phyloP scores from a whole-genome alignment of 768 basidiomycete species.

The Calocybe gangraenosa region DNA sequence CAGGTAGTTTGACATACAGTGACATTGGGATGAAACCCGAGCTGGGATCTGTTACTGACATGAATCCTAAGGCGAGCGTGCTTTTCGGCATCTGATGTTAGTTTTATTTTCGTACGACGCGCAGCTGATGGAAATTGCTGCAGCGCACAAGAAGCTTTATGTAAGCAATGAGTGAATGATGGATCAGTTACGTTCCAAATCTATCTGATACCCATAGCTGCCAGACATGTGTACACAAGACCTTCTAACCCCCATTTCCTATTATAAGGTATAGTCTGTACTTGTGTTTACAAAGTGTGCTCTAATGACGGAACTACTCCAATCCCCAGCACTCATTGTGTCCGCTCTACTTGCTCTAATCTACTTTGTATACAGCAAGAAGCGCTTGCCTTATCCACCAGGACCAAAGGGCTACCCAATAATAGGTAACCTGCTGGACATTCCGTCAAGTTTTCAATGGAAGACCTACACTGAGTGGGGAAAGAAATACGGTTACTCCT shows the following conservation, averaged over 20 bases:
- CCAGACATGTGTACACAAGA: neutral
- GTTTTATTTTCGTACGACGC: too few species aligned
- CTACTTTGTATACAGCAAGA: neutral
- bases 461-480: conserved; percentile 15
- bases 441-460: conserved; percentile 20
- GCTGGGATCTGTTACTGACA: too few species aligned
- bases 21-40: too few species aligned
- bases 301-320: conserved; percentile 1
- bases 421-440: conserved; percentile 22
- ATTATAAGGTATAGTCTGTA: neutral
- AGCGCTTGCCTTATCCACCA: conserved; percentile 11
- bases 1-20: too few species aligned
- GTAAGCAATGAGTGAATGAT: too few species aligned
- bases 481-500: conserved; percentile 10
- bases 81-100: too few species aligned
- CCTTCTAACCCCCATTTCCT: neutral
- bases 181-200: neutral
- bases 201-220: neutral
- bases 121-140: too few species aligned
- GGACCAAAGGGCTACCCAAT: conserved; percentile 16
- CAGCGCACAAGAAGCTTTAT: too few species aligned
- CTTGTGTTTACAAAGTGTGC: neutral
- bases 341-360: neutral
- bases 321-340: neutral
- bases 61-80: too few species aligned